Conservation (phyloP, 495 filamentous ascomycete species). For the Aspergillus ellipticus region DNA sequence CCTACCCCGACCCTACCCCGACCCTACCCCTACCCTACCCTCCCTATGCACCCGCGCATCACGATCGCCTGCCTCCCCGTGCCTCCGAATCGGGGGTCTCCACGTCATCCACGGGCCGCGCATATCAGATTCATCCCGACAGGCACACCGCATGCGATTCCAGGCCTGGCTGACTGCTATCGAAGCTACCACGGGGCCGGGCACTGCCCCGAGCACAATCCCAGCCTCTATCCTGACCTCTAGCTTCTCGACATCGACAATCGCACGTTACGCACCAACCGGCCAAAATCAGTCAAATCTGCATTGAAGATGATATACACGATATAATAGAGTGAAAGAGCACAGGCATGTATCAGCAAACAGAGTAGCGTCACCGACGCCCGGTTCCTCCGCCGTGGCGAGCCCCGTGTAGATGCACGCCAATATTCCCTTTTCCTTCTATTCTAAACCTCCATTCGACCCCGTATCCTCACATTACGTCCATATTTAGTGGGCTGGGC, state of each 20-base stretch:
- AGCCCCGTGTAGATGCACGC: slow-evolving; percentile 25
- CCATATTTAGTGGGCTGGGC: slow-evolving; percentile 41
- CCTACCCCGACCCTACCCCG: too few relatives aligned
- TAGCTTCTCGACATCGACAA: too few relatives aligned
- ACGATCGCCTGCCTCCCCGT: not conserved
- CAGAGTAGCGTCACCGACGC: slow-evolving; percentile 29
- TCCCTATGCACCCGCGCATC: not conserved
- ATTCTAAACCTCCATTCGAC: slow-evolving; percentile 30
- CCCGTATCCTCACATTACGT: slow-evolving; percentile 31
- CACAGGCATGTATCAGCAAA: slow-evolving; percentile 43
- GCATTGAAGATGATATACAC: slow-evolving; percentile 49
- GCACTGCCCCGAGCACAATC: not conserved
- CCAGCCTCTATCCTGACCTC: not conserved
- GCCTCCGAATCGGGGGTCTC: not conserved
- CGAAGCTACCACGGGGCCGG: not conserved
- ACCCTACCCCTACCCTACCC: too few relatives aligned
- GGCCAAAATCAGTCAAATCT: slow-evolving; percentile 23
- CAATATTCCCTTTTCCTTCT: slow-evolving; percentile 38
- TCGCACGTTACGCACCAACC: not conserved
- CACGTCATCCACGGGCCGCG: not conserved
- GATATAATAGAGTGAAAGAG: slow-evolving; percentile 39
- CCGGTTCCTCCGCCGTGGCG: slow-evolving; percentile 20
- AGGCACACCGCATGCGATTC: not conserved
- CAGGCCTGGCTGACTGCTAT: not conserved
- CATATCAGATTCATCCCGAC: slow-evolving; percentile 4